Evolutionary conservation across 192 early-diverging fungal species (phyloP), one percentile per base, ranked within the genome.

Genomic region (Phlyctochytrium bullatum): DNA sequence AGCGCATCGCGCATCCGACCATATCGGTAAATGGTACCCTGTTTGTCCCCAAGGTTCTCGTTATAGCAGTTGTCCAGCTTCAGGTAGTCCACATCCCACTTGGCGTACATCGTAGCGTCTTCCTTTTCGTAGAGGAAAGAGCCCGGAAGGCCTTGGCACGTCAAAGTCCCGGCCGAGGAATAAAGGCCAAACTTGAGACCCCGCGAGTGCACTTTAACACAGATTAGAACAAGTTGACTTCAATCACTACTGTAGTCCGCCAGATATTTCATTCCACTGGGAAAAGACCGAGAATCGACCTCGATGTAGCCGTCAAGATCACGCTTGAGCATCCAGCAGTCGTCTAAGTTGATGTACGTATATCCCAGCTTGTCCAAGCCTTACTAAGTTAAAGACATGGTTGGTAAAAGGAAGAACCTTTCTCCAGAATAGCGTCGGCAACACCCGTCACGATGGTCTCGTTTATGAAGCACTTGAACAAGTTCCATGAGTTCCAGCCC

Each of bases 1-100:
- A 84, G 69, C 10, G 83, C 83, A 67, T 82, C 76, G 27, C 58
- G 24, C 70, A 80, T 72, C 27, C 34, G 66, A 2, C 63, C 72
- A 56, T 78, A 78, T 30, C 78, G 53, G n/a, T 30, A 36, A 47
- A 54, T 75, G 31, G 64, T 57, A 2, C 58, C 30, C 14, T 17
- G 31, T 62, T 73, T 0, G 61, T 40, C 14, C 58, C 62, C 27
- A 58, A 58, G 23, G 61, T 77, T 65, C 67, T 83, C 56, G 52
- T 80, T 70, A 50, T 78, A 71, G 62, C 86, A 88, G 40, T 85
- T 87, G 56, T 88, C 87, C 54, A 84, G 77, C 61, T 88, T 88
- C 14, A 86, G 69, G 69, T 78, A 87, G 66, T 88, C 87, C 23
- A 88, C 72, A 25, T 68, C 82, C 87, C 85, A 87, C 2, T 36